Evolutionary conservation across 2,329 filamentous ascomycete species (phyloP).

Genomic region (Peltaster fructicola): DNA sequence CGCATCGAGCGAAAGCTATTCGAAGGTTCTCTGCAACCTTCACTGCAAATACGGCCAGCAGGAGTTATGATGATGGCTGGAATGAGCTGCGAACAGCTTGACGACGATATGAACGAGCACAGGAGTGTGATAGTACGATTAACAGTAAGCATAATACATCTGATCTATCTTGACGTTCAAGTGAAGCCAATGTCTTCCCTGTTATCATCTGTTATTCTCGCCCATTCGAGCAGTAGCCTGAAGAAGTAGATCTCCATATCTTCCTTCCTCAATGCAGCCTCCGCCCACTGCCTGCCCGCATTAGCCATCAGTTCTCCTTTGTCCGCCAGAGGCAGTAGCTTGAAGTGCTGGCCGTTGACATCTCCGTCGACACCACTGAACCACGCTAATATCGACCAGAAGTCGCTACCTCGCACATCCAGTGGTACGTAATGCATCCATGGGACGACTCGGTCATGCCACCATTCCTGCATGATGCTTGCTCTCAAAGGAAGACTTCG

Average conservation of each 20-base stretch:
- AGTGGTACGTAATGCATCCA: constrained; percentile 73
- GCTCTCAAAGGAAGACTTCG: constrained; percentile 51
- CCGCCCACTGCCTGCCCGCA: constrained; percentile 47
- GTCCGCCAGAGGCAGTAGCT: constrained; percentile 31
- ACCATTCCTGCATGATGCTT: constrained; percentile 63
- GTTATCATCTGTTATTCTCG: constrained; percentile 45
- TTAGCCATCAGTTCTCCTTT: constrained; percentile 50
- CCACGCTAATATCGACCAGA: constrained; percentile 59
- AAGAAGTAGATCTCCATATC: constrained; percentile 75
- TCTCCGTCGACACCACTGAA: constrained; percentile 43
- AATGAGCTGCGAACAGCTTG: too few relatives aligned
- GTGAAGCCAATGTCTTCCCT: constrained; percentile 29
- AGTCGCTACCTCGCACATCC: constrained; percentile 52
- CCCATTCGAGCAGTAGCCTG: constrained; percentile 61
- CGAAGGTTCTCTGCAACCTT: too few relatives aligned
- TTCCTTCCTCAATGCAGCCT: constrained; percentile 43
- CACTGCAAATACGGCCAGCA: too few relatives aligned
- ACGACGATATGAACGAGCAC: too few relatives aligned
- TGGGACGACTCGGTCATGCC: constrained; percentile 51
- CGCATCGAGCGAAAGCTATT: too few relatives aligned
- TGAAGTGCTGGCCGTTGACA: constrained; percentile 29
- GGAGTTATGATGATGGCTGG: too few relatives aligned
- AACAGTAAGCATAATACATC: too few relatives aligned
- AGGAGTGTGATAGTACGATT: too few relatives aligned
- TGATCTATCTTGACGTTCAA: constrained; percentile 1